These are phyloP conservation scores for Vicia sativa DNA, from an alignment of 306 rosid species.

Conservation along the genomic window DNA sequence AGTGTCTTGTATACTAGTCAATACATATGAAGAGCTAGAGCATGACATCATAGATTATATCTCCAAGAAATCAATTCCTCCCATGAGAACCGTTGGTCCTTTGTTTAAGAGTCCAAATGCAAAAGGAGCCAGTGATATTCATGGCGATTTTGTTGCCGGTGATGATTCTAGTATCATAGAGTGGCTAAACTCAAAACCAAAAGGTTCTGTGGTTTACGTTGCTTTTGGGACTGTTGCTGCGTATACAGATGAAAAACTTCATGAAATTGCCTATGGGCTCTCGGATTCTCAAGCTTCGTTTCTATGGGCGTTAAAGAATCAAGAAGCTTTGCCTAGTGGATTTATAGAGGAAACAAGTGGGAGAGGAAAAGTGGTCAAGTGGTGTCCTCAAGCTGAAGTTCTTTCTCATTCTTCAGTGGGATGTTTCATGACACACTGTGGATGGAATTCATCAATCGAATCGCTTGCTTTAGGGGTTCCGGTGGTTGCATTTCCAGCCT, in stretches of 20 bases:
- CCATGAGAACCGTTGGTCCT: constrained; percentile 55
- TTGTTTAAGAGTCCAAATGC: constrained; percentile 52
- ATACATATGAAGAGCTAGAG: constrained; percentile 65
- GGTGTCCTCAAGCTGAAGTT: constrained; percentile 75
- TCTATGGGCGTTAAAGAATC: constrained; percentile 60
- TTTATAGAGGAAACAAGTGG: constrained; percentile 48
- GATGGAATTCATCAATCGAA: constrained; percentile 79
- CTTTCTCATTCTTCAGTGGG: constrained; percentile 58
- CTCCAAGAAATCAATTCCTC: constrained; percentile 37
- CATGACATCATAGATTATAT: constrained; percentile 38
- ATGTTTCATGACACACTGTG: constrained; percentile 72
- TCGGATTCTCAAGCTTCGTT: constrained; percentile 50
- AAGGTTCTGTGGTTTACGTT: constrained; percentile 56
- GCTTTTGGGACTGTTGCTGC: constrained; percentile 65
- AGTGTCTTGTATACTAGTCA: constrained; percentile 57
- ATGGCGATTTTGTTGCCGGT: constrained; percentile 55
- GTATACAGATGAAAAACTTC: constrained; percentile 52
- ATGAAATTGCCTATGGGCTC: constrained; percentile 67
- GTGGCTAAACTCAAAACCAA: constrained; percentile 57
- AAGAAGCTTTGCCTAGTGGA: constrained; percentile 45
- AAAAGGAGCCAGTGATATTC: background rate
- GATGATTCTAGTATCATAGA: constrained; percentile 49
- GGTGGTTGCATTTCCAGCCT: constrained; percentile 64
- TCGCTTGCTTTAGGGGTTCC: constrained; percentile 59
- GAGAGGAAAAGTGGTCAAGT: constrained; percentile 56